Percentiles rank a stretch among this genome's conserved stretches.
Evolutionary conservation across 2,329 filamentous ascomycete species (phyloP).

Genomic region (Ophiostoma ips): DNA sequence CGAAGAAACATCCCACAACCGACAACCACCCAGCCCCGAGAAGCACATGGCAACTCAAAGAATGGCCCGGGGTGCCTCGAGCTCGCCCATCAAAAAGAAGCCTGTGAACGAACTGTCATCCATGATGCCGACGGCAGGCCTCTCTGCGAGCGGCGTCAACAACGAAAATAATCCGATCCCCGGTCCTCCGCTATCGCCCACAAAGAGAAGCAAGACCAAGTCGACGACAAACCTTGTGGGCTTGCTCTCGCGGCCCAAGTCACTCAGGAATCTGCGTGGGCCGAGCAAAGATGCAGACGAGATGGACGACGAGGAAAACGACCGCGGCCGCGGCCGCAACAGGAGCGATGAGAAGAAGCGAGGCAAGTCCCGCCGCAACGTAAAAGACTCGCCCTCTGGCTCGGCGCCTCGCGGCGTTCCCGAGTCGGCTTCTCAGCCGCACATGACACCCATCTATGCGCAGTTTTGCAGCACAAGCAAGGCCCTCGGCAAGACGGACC

Average conservation of each 20-base stretch:
- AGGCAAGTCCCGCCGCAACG: conserved; percentile 40
- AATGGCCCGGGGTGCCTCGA: not conserved
- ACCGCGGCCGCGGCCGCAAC: conserved; percentile 5
- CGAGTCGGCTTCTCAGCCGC: not conserved
- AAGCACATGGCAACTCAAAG: conserved; percentile 1
- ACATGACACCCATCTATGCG: conserved; percentile 65
- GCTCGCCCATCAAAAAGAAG: conserved; percentile 8
- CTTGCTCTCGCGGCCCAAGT: conserved; percentile 62
- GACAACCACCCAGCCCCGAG: conserved; percentile 19
- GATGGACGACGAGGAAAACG: conserved; percentile 15
- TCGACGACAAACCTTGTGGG: conserved; percentile 70
- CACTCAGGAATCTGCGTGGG: conserved; percentile 51
- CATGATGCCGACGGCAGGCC: not conserved
- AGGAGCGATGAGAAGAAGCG: conserved; percentile 71
- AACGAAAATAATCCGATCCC: not conserved
- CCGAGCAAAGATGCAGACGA: conserved; percentile 19
- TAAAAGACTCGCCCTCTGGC: conserved; percentile 22
- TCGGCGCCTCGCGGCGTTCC: not conserved
- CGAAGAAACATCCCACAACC: conserved; percentile 42
- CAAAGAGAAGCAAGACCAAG: conserved; percentile 64
- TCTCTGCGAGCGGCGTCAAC: not conserved
- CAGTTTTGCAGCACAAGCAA: conserved; percentile 42
- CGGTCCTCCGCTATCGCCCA: conserved; percentile 25
- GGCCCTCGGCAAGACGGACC: conserved; percentile 6
- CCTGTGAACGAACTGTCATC: not conserved